Conservation (phyloP, 129 eudicot species). For the Saposhnikovia divaricata region DNA sequence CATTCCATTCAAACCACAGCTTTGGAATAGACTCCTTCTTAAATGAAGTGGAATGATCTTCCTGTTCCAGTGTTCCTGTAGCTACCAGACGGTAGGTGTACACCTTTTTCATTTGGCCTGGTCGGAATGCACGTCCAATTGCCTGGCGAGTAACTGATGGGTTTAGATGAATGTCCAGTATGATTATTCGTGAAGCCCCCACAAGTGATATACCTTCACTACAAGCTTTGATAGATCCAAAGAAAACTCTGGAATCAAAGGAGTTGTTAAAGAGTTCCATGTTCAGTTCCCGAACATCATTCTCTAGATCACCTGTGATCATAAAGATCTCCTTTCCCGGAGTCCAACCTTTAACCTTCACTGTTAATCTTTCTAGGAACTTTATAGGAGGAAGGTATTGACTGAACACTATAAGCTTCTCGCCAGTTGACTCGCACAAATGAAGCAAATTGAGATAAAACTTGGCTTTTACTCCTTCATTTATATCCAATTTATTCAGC, state of each 20-base stretch:
- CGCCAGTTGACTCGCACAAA: conserved; percentile 60
- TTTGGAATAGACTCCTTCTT: conserved; percentile 71
- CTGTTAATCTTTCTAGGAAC: conserved; percentile 50
- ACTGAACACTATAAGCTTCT: conserved; percentile 77
- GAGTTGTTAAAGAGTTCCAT: conserved; percentile 43
- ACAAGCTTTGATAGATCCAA: conserved; percentile 47
- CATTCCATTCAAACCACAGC: conserved; percentile 93
- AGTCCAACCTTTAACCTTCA: conserved; percentile 50
- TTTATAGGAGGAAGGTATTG: conserved; percentile 65
- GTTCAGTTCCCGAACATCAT: conserved; percentile 29
- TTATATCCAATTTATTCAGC: conserved; percentile 37
- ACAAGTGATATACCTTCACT: conserved; percentile 55
- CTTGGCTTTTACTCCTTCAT: conserved; percentile 76
- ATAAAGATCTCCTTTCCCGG: conserved; percentile 43
- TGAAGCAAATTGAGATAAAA: conserved; percentile 61
- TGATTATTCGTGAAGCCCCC: conserved; percentile 43
- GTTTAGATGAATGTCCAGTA: conserved; percentile 38
- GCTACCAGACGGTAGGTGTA: conserved; percentile 37
- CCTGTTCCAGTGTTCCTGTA: conserved; percentile 39
- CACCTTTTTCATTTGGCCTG: conserved; percentile 35
- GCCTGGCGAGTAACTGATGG: conserved; percentile 53
- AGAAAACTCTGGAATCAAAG: conserved; percentile 32
- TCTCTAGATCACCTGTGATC: conserved; percentile 37
- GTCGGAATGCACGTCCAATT: conserved; percentile 47
- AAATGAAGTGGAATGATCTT: conserved; percentile 54